Percentiles rank a stretch among this genome's conserved stretches.
Conservation (phyloP, 2,329 filamentous ascomycete genomes). For the Botrytis tulipae region DNA sequence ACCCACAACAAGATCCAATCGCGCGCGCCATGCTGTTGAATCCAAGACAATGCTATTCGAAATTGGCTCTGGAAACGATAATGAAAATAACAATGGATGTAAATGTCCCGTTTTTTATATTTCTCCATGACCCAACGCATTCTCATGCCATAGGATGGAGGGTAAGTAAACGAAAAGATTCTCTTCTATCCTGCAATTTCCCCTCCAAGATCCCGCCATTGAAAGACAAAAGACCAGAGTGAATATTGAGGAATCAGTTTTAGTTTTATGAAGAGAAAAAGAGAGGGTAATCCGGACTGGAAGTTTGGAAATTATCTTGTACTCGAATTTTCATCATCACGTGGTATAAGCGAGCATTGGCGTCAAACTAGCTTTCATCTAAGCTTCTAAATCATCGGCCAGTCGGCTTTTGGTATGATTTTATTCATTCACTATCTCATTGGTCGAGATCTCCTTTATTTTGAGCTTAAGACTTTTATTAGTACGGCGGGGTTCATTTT, state of each 20-base stretch:
- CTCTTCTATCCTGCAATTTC: slow-evolving; percentile 66
- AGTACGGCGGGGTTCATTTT: slow-evolving; percentile 5
- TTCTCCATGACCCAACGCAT: slow-evolving; percentile 39
- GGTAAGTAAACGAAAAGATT: slow-evolving; percentile 54
- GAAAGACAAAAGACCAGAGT: slow-evolving; percentile 59
- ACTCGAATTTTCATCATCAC: slow-evolving; percentile 3
- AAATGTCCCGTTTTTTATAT: slow-evolving; percentile 35
- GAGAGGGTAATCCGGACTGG: neutral
- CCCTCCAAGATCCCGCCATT: slow-evolving; percentile 62
- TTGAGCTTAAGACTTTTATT: neutral
- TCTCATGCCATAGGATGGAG: slow-evolving; percentile 48
- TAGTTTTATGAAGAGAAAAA: slow-evolving; percentile 45
- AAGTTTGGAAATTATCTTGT: neutral
- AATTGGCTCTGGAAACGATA: neutral
- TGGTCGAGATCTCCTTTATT: neutral
- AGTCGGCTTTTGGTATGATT: neutral
- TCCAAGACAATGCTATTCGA: neutral
- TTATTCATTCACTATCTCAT: neutral
- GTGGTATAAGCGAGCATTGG: slow-evolving; percentile 1
- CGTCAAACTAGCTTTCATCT: neutral
- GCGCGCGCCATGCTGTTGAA: neutral
- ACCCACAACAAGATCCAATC: no score
- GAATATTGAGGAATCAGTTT: slow-evolving; percentile 57
- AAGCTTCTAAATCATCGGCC: neutral
- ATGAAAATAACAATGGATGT: neutral